Base-by-base conservation (phyloP, 2,329 filamentous ascomycete genomes). In the Cephalotrichum gorgonifer region DNA sequence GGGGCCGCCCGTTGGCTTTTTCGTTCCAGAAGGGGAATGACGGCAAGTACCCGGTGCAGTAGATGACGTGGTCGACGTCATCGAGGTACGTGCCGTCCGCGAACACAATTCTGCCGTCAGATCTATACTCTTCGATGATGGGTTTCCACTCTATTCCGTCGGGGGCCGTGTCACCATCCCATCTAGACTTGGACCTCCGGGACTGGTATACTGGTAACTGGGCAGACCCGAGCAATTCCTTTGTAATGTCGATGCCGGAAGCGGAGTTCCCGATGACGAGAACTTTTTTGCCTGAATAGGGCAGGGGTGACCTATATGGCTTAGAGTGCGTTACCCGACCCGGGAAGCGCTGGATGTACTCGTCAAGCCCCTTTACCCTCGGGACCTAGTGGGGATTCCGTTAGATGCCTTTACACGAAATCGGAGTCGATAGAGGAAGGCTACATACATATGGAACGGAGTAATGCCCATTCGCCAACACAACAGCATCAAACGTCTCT, bases 71-170 rank as follows among this genome's bases (percentile, higher is more conserved):
- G 50, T 72, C 68, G 17, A 72, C 50, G 9, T 66, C 60, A 27
- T 62, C 52, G 1, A 71, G 55, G 3, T 57, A 51, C 2, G 62
- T 61, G 3, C 54, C 64, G 51, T 72, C 68, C 0, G 55, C 55
- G 47, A 72, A 72, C 1, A 72, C 46, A 56, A 80, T 61, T 39
- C 69, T 52, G 25, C 72, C 66, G 56, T 68, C 60, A 45, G 62
- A 9, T 23, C 60, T 54, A 55, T 68, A 79, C 27, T 69, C 63
- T 1, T 55, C 61, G 41, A 82, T 69, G 11, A 75, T 55, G 0
- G 75, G 73, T 54, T 76, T 78, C 76, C 76, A 81, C 6, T 56
- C 64, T 4, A 79, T 68, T 0, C 74, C 75, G 0, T 56, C 30
- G 0, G 70, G 70, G 1, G 77, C 73, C 7, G 59, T 49, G 26